Evolutionary conservation across 495 filamentous ascomycete genomes (phyloP).

Genomic region (Aspergillus wentii): DNA sequence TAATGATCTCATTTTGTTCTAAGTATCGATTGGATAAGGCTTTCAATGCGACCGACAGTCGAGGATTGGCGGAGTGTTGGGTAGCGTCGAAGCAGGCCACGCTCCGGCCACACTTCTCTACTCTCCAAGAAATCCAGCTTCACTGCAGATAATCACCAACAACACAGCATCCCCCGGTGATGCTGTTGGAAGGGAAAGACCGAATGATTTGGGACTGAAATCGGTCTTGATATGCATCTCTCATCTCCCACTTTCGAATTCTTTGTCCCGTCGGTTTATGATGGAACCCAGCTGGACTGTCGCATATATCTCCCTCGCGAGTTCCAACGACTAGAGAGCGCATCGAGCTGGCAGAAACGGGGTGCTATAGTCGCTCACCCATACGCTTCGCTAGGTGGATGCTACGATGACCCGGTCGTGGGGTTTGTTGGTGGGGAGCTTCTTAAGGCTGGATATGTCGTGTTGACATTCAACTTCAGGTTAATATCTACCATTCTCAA

Average conservation of each 20-base stretch:
- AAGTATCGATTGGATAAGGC: too few relatives aligned
- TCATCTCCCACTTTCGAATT: slow-evolving; percentile 63
- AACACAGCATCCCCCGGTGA: background rate
- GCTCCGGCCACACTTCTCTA: background rate
- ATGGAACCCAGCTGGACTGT: slow-evolving; percentile 68
- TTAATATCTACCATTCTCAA: slow-evolving; percentile 37
- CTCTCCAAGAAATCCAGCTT: background rate
- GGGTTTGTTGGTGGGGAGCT: slow-evolving; percentile 56
- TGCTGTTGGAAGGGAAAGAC: background rate
- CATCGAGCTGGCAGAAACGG: slow-evolving; percentile 38
- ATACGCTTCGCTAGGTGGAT: slow-evolving; percentile 83
- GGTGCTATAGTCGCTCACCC: slow-evolving; percentile 86
- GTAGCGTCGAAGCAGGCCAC: too few relatives aligned
- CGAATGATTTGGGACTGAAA: background rate
- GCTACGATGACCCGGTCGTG: slow-evolving; percentile 78
- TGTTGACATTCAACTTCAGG: slow-evolving; percentile 93
- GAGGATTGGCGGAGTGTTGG: too few relatives aligned
- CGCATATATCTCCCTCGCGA: slow-evolving; percentile 67
- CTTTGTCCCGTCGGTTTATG: slow-evolving; percentile 78
- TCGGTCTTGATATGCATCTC: slow-evolving; percentile 21
- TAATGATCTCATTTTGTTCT: too few relatives aligned
- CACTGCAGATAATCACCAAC: background rate
- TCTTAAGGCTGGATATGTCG: slow-evolving; percentile 62
- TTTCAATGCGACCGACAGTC: too few relatives aligned
- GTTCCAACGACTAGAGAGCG: slow-evolving; percentile 21